Conservation (phyloP, 768 basidiomycete species). For the Podaxis pistillaris region DNA sequence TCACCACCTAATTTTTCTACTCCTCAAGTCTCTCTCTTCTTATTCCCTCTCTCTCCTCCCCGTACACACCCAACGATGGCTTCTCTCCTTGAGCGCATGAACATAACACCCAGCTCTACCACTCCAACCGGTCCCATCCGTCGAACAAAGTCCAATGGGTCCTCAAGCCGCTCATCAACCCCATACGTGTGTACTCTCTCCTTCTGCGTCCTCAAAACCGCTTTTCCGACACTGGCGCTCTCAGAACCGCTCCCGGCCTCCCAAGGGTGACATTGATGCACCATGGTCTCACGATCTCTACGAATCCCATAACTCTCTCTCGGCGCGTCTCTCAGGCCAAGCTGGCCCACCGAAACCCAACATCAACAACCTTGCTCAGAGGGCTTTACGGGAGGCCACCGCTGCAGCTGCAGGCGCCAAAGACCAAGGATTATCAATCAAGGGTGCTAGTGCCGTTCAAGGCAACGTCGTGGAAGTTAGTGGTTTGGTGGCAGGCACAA, state of each 20-base stretch:
- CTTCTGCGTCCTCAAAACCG: conserved; percentile 22
- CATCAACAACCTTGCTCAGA: conserved; percentile 49
- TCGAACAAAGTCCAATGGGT: conserved; percentile 28
- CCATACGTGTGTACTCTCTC: conserved; percentile 51
- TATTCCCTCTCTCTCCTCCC: background rate
- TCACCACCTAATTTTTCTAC: conserved; percentile 7
- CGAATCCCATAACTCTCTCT: conserved; percentile 59
- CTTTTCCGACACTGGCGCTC: conserved; percentile 24
- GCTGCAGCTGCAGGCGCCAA: conserved; percentile 20
- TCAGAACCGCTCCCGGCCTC: conserved; percentile 52
- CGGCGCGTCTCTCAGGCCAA: conserved; percentile 50
- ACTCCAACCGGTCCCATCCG: conserved; percentile 45
- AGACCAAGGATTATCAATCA: conserved; percentile 50
- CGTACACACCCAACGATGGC: conserved; percentile 35
- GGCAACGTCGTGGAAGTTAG: conserved; percentile 76
- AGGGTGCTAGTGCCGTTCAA: conserved; percentile 56
- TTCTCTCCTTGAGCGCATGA: conserved; percentile 61
- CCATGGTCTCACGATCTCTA: conserved; percentile 75
- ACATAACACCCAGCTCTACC: conserved; percentile 34
- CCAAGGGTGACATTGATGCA: conserved; percentile 65
- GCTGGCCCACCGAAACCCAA: conserved; percentile 50
- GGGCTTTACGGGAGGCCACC: conserved; percentile 64
- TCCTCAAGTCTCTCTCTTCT: conserved; percentile 6
- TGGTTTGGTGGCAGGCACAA: conserved; percentile 74
- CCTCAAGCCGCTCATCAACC: conserved; percentile 37